Conservation (phyloP, 345 rosid species). For the Bretschneidera sinensis region DNA sequence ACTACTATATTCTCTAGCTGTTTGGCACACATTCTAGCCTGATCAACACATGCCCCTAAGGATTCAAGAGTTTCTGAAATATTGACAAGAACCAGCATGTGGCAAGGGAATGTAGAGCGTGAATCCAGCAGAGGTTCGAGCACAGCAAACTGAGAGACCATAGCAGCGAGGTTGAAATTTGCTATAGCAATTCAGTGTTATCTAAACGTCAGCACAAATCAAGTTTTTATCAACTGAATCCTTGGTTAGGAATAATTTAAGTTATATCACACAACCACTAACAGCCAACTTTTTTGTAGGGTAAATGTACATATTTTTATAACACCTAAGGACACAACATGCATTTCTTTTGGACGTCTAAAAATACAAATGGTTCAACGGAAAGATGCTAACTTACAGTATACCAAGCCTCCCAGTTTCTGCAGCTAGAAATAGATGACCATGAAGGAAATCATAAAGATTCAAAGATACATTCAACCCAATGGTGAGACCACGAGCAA, state of each 20-base stretch:
- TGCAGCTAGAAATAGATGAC: slow-evolving; percentile 64
- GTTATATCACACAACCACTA: neutral
- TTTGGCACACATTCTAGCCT: neutral
- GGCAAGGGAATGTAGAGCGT: neutral
- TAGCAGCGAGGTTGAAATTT: neutral
- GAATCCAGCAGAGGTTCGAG: neutral
- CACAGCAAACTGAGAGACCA: neutral
- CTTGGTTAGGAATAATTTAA: neutral
- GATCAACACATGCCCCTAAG: neutral
- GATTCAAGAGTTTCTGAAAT: neutral
- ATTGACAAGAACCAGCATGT: neutral
- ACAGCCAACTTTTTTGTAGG: neutral
- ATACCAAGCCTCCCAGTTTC: slow-evolving; percentile 75
- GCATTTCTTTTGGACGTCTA: neutral
- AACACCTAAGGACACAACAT: no score
- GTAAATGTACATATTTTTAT: no score
- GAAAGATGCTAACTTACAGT: slow-evolving; percentile 45
- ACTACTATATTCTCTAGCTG: no score
- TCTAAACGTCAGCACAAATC: no score
- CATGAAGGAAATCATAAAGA: slow-evolving; percentile 86
- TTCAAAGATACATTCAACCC: slow-evolving; percentile 59
- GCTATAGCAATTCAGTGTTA: no score
- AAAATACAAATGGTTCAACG: neutral
- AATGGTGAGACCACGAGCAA: slow-evolving; percentile 54
- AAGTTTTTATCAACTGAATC: neutral